Evolutionary conservation across 1,139 yeast species (phyloP), one percentile per base, ranked within the genome.

Genomic region (Blastobotrys apis): DNA sequence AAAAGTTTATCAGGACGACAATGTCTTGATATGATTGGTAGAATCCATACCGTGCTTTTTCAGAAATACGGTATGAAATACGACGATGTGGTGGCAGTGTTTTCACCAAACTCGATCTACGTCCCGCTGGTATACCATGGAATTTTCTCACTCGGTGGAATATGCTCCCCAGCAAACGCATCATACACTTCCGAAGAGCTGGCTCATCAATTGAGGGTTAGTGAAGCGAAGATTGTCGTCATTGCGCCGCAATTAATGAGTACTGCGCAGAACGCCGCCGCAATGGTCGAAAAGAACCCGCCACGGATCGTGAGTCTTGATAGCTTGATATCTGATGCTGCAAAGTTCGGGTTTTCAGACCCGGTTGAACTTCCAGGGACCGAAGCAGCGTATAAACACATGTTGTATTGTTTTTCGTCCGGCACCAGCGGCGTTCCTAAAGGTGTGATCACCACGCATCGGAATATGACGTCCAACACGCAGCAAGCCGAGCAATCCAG

Each of bases 341-440:
- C 27, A 2, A n/a, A 17, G 4, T 5, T 13, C 2, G 15, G 15
- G n/a, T 19, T 25, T 3, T 45, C 51, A 15, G 40, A 37, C 25
- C 51, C 52, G 3, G 32, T 45, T 3, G 35, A 35, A 5, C 30
- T 50, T n/a, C 43, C 51, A 6, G 56, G 56, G 6, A 47, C 48
- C 9, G 21, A 37, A 1, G 51, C 50, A 19, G 39, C 39, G 16
- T 42, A 46, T 6, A 58, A 60, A 38, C 55, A 56, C 9, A 70
- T 71, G 10, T 65, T 64, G 48, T 61, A 63, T 47, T 67, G 70
- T 51, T 84, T 83, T 62, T 83, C 94, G 3, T 79, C 87, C 2
- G 92, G 92, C 25, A 81, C 92, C 12, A 79, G 87, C 2, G 90
- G 90, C 9, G 62, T 71, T 38, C 87, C 90, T 23, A 83, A 84